Percentiles rank a stretch among this genome's conserved stretches.
These are phyloP conservation scores for Plasmodium vinckei DNA, from an alignment of 169 alveolate genomes.

Conservation along the genomic window DNA sequence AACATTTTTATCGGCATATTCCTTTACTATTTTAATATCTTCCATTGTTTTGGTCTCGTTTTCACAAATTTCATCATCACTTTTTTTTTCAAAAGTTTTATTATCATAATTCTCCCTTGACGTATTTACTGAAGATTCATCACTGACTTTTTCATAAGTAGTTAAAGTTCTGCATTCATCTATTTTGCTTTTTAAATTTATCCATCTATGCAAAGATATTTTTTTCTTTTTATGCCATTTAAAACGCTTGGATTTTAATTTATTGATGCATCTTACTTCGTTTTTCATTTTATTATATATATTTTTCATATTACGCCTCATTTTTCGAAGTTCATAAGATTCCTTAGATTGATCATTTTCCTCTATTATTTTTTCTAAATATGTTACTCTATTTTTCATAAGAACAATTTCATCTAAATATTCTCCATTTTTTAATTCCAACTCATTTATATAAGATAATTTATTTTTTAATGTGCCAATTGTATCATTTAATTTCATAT, in stretches of 20 bases:
- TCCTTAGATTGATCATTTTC: conserved; percentile 74
- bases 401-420: conserved; percentile 66
- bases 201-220: conserved; percentile 40
- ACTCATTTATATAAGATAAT: conserved; percentile 33
- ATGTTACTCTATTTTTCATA: conserved; percentile 52
- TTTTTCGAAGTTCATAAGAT: conserved; percentile 46
- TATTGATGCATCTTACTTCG: conserved; percentile 40
- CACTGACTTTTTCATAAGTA: not conserved
- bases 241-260: conserved; percentile 23
- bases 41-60: not conserved
- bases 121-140: not conserved
- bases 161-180: not conserved
- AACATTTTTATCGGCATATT: not conserved
- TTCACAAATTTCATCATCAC: not conserved
- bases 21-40: not conserved
- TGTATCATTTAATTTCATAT: conserved; percentile 61
- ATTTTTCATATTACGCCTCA: conserved; percentile 38
- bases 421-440: conserved; percentile 64
- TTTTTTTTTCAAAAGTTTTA: not conserved
- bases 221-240: conserved; percentile 40
- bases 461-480: conserved; percentile 50
- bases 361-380: conserved; percentile 65
- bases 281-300: conserved; percentile 53
- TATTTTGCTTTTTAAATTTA: conserved; percentile 12
- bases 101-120: not conserved